A percentile compares a stretch with the other conserved stretches of the same genome.
Conservation (phyloP, 2,329 filamentous ascomycete genomes). For the Gnomoniopsis sp. region DNA sequence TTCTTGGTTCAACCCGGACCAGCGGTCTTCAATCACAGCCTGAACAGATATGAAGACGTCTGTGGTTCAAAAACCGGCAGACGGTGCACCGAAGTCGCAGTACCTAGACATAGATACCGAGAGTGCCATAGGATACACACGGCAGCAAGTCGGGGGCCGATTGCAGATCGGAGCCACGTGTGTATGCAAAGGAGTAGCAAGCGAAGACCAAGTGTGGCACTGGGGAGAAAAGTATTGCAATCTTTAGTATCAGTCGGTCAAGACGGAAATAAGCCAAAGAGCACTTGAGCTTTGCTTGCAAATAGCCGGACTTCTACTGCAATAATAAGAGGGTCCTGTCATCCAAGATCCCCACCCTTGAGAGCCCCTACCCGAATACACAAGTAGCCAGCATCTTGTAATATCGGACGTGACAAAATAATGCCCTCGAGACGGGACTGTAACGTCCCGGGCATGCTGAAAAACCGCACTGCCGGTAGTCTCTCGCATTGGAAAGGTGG, state of each 20-base stretch:
- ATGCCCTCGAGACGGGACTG: no score
- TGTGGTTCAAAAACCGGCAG: no score
- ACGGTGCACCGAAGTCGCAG: no score
- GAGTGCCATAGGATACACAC: no score
- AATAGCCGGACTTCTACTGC: neutral
- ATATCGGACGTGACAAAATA: no score
- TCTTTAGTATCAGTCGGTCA: neutral
- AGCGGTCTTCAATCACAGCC: neutral
- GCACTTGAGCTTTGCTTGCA: neutral
- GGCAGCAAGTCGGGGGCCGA: neutral
- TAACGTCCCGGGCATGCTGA: neutral
- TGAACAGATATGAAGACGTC: neutral
- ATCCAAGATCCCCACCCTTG: neutral
- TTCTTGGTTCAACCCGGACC: neutral
- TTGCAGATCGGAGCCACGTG: neutral
- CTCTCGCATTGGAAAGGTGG: no score
- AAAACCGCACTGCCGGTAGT: neutral
- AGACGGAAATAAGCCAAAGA: neutral
- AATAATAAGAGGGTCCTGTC: neutral
- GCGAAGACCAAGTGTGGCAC: no score
- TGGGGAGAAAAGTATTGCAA: neutral
- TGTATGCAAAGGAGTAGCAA: neutral
- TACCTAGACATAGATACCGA: no score
- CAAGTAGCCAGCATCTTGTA: no score
- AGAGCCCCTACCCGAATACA: no score